Evolutionary conservation across 306 rosid genomes (phyloP), one percentile per base, ranked within the genome.

Genomic region (Begonia peltatifolia): DNA sequence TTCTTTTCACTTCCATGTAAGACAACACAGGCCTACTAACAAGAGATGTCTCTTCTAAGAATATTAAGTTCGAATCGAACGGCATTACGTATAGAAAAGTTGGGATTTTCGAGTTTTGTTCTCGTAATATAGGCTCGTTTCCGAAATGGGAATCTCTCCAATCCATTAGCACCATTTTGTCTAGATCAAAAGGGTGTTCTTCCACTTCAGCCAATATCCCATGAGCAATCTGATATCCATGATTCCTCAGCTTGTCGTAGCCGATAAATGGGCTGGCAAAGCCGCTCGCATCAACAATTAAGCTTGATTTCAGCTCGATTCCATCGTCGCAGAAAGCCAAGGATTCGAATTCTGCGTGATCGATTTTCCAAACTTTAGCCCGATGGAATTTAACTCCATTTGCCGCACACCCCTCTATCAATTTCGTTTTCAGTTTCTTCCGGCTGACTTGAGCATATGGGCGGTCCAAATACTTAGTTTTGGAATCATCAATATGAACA

Each of bases 61-160:
- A 88, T 25, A 84, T 67, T 56, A 82, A 59, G 62, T 74, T 79
- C 2, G 93, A 79, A 74, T 68, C 71, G 53, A 88, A 79, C 14
- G 97, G 93, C 97, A 88, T 88, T 55, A 93, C 97, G 68, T 88
- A 88, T 11, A 88, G 70, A 66, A 88, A 88, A 55, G 95, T 82
- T 2, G 93, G 97, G 15, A 69, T 9, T 52, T 16, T 77, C 10
- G 81, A 73, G 56, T 88, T 88, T 16, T 55, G 58, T 4, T 46
- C 75, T 13, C 87, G 64, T 58, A 84, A 42, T 48, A 68, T 54
- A 5, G 97, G 93, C 43, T 84, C 97, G 43, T 77, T 84, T 3
- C 78, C 81, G 10, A 88, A 12, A 70, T 88, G 97, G 42, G 97
- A 60, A 72, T 88, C 80, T 69, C 84, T 67, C 84, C 80, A 78